Evolutionary conservation across 2,329 filamentous ascomycete genomes (phyloP).

Genomic region (Elsinoe australis): DNA sequence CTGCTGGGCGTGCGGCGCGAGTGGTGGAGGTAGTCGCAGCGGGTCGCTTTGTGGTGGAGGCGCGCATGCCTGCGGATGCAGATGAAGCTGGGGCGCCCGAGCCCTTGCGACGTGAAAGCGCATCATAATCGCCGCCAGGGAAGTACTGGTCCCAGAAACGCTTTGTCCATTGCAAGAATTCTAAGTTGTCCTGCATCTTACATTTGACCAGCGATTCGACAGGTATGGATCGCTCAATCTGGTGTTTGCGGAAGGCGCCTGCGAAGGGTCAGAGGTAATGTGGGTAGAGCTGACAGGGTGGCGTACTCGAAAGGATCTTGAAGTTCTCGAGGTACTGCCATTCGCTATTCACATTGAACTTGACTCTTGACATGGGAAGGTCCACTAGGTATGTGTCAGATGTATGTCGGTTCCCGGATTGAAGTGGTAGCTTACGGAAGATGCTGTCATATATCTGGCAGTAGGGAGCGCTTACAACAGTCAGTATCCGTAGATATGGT

Average conservation of each 20-base stretch:
- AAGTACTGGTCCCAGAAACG: slow-evolving; percentile 97
- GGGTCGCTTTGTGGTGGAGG: slow-evolving; percentile 40
- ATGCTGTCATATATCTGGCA: slow-evolving; percentile 99
- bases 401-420: neutral
- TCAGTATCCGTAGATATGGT: slow-evolving; percentile 18
- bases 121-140: slow-evolving; percentile 94
- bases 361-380: slow-evolving; percentile 89
- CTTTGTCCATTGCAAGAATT: slow-evolving; percentile 97
- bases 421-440: slow-evolving; percentile 53
- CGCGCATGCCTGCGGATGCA: slow-evolving; percentile 45
- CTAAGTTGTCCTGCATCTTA: slow-evolving; percentile 99
- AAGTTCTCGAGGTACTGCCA: slow-evolving; percentile 98
- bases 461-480: slow-evolving; percentile 64
- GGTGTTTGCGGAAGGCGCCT: slow-evolving; percentile 80
- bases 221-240: slow-evolving; percentile 81
- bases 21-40: slow-evolving; percentile 41
- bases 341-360: slow-evolving; percentile 96
- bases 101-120: slow-evolving; percentile 74
- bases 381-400: slow-evolving; percentile 50
- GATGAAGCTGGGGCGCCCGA: slow-evolving; percentile 52
- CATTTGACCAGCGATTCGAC: slow-evolving; percentile 89
- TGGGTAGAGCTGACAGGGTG: slow-evolving; percentile 8
- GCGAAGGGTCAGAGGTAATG: slow-evolving; percentile 12
- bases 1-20: slow-evolving; percentile 35
- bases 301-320: slow-evolving; percentile 88